Conservation (phyloP, 2,329 filamentous ascomycete genomes). For the Blastomyces silverae region DNA sequence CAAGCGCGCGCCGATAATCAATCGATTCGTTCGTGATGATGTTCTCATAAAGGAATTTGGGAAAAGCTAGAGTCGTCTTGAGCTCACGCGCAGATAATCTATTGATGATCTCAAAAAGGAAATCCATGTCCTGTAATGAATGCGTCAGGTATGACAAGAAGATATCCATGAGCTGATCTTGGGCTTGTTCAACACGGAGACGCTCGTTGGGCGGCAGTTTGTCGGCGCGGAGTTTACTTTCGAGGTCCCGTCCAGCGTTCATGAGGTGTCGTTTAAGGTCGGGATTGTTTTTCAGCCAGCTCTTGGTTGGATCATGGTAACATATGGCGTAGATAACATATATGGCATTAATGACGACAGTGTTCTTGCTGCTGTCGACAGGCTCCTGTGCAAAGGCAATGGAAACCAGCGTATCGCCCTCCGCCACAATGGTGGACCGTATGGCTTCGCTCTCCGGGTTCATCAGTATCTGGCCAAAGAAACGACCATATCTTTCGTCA, state of each 20-base stretch:
- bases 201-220: conserved; percentile 65
- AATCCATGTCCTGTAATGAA: conserved; percentile 69
- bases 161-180: conserved; percentile 78
- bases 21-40: conserved; percentile 80
- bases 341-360: conserved; percentile 77
- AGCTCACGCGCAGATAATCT: conserved; percentile 77
- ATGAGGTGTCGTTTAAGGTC: conserved; percentile 55
- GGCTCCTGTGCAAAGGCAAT: conserved; percentile 58
- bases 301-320: conserved; percentile 55
- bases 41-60: conserved; percentile 73
- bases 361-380: conserved; percentile 62
- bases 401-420: conserved; percentile 64
- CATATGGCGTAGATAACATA: conserved; percentile 76
- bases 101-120: conserved; percentile 77
- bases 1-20: conserved; percentile 74
- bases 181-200: conserved; percentile 79
- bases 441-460: conserved; percentile 68
- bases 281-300: conserved; percentile 57
- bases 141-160: conserved; percentile 72
- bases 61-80: conserved; percentile 66
- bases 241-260: conserved; percentile 66
- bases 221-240: conserved; percentile 64
- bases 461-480: conserved; percentile 79
- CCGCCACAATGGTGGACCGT: conserved; percentile 65
- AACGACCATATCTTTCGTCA: conserved; percentile 79